These are phyloP conservation scores for Xylaria cubensis DNA, from an alignment of 495 filamentous ascomycete species.

Conservation along the genomic window DNA sequence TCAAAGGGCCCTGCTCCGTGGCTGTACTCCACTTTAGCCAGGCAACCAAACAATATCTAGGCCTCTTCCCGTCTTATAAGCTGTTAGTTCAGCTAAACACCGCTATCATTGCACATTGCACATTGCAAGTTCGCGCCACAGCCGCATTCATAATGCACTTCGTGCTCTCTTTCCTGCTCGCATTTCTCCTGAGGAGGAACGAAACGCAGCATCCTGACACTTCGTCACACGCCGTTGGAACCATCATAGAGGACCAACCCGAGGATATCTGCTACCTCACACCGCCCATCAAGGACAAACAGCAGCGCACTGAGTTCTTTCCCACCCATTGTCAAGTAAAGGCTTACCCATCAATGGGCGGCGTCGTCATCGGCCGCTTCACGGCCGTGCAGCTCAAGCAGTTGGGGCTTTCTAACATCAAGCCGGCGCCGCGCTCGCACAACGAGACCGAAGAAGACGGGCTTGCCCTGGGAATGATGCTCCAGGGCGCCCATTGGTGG, in stretches of 20 bases:
- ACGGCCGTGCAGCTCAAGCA: not conserved
- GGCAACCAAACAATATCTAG: no score
- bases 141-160: no score
- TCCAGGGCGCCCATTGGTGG: not conserved
- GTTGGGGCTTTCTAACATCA: not conserved
- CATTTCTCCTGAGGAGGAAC: no score
- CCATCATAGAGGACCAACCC: not conserved
- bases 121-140: no score
- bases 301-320: constrained; percentile 9
- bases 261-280: not conserved
- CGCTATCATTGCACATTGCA: no score
- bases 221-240: not conserved
- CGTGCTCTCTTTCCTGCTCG: no score
- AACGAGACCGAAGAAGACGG: not conserved
- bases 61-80: no score
- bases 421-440: not conserved
- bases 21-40: no score
- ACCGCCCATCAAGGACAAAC: not conserved
- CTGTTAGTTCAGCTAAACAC: no score
- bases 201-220: not conserved
- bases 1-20: no score
- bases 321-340: not conserved
- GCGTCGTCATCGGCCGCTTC: constrained; percentile 1
- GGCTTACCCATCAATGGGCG: constrained; percentile 1
- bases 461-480: constrained; percentile 3